phyloP scores from a whole-genome alignment of 148 eudicot genomes.

The Camellia sinensis region DNA sequence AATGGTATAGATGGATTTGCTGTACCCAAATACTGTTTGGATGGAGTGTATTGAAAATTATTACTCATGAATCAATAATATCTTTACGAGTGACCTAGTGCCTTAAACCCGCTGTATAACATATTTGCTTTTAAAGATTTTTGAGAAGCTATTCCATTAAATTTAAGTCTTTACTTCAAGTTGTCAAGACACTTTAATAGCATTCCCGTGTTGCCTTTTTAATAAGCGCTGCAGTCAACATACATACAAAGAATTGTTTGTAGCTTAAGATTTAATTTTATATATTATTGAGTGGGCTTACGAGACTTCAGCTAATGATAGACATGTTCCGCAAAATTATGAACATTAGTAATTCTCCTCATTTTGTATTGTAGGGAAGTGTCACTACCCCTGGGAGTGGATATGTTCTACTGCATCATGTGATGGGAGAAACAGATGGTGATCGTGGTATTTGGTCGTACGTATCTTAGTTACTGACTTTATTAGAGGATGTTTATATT shows the following conservation, averaged over 20 bases:
- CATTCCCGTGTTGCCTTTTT: not conserved
- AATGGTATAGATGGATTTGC: not conserved
- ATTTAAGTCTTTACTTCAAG: not conserved
- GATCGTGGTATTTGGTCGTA: conserved; percentile 98
- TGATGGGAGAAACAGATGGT: conserved; percentile 98
- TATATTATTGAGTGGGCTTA: not conserved
- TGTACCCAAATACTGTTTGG: not conserved
- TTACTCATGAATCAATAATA: not conserved
- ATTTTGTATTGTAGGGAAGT: conserved; percentile 59
- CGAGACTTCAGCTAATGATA: not conserved
- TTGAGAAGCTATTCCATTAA: not conserved
- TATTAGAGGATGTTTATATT: conserved; percentile 4
- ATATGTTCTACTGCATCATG: conserved; percentile 92
- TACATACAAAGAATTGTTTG: not conserved
- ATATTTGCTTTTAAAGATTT: not conserved
- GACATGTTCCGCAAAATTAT: not conserved
- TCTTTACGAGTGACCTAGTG: not conserved
- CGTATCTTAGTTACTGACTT: conserved; percentile 38
- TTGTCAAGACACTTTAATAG: not conserved
- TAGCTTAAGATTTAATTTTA: not conserved
- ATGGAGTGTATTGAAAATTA: not conserved
- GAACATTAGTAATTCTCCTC: conserved; percentile 3
- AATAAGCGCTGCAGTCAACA: not conserved
- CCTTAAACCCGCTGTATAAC: not conserved
- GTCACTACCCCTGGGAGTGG: conserved; percentile 89